Evolutionary conservation across 306 rosid genomes (phyloP), one percentile per base, ranked within the genome.

Genomic region (Cotoneaster glaucophyllus): DNA sequence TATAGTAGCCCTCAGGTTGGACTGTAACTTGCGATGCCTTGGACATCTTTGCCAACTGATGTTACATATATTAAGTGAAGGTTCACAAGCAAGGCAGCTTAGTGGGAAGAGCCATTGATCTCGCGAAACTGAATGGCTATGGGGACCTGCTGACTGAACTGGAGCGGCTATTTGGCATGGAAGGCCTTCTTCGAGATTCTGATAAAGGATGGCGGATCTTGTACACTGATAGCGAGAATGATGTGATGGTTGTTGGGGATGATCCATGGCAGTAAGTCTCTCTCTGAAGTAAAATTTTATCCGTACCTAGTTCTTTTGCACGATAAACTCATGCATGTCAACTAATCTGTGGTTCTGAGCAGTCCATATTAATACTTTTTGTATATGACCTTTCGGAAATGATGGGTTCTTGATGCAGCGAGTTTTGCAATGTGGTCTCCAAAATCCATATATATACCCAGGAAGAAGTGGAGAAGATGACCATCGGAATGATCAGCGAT

Each of bases 31-130:
- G 82, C 83, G 64, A 62, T 81, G 80, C 83, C 80, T 81, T 81
- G 85, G 76, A 75, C 78, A 79, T 79, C 64, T 79, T 87, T 87
- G 82, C 87, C 84, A 69, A 83, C 85, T 90, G 79, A 78, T 78
- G 79, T 86, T 77, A 67, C 81, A 83, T 85, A 69, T 82, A 59
- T 74, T 84, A 80, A 85, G 79, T 86, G 96, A 91, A 94, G 98
- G 98, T 94, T 90, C 98, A 94, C 95, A 91, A 94, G 91, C 98
- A 94, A 88, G 97, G 97, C 81, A 94, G 96, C 88, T 82, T 91
- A 77, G 98, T 92, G 21, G 98, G 97, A 82, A 90, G 98, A 88
- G 96, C 98, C 78, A 84, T 94, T 77, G 98, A 94, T 84, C 98
- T 94, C 84, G 88, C 96, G 28, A 88, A 87, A 83, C 73, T 94